Evolutionary conservation across 225 moss, liverwort and hornwort genomes (phyloP), one percentile per base, ranked within the genome.

Genomic region (Marchantia polymorpha): DNA sequence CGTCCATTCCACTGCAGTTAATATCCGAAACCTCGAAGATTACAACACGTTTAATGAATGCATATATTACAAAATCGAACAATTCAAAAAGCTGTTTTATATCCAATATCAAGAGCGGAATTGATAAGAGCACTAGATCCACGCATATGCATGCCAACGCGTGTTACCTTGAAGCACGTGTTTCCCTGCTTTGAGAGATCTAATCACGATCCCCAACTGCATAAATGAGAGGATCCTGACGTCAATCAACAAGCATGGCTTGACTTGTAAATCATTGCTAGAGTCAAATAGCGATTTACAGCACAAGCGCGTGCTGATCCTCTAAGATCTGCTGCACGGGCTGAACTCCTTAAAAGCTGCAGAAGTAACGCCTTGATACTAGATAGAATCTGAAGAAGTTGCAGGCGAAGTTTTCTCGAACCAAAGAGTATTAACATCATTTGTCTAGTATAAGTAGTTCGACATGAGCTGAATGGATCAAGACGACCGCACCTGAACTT

Each of bases 81-180:
- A n/a, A 39, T 39, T 39, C 39, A 39, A 2, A 2, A 2, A 39
- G 39, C 39, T 39, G 39, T 39, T 39, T 5, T 39, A 39, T 5
- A 39, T 5, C 39, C 39, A 39, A 39, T 2, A 39, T 39, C 5
- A 39, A 39, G 39, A 39, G 39, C 39, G 39, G 39, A 39, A 39
- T 2, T 39, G 39, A 39, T 39, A 39, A 39, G 39, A 39, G 2
- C 39, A 39, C 39, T 39, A 39, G 39, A 39, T 39, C 3, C 39
- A 39, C 39, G 39, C 5, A 39, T 39, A 39, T 39, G 5, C 39
- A 39, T 39, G 39, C 39, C 2, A 39, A 39, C 39, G 39, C 39
- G 60, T 23, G 10, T 27, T 79, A 92, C 94, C 94, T 91, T 99
- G 94, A 64, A 99, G 87, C 49, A 99, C 94, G 73, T 99, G 93